phyloP scores from a whole-genome alignment of 148 eudicot species.

The Arbutus unedo region DNA sequence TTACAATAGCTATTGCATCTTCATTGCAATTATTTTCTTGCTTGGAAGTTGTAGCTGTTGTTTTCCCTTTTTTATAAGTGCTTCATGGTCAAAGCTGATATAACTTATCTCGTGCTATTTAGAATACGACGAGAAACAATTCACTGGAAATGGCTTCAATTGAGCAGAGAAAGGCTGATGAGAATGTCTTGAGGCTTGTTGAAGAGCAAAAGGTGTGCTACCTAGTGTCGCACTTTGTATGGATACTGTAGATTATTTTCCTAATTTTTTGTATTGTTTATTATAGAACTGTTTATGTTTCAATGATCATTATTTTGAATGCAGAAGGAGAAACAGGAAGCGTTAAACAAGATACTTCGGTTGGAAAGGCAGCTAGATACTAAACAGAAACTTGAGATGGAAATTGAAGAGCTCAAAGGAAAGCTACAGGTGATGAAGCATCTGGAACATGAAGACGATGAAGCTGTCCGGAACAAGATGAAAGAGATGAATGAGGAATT shows the following conservation, averaged over 20 bases:
- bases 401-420: constrained; percentile 80
- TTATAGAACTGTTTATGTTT: not conserved
- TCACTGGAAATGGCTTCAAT: constrained; percentile 74
- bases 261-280: not conserved
- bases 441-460: constrained; percentile 77
- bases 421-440: constrained; percentile 78
- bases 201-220: constrained; percentile 78
- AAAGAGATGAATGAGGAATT: constrained; percentile 65
- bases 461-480: constrained; percentile 59
- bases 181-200: constrained; percentile 66
- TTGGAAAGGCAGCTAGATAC: constrained; percentile 72
- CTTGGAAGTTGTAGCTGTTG: not conserved
- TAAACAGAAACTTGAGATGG: constrained; percentile 77
- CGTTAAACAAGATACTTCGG: constrained; percentile 57
- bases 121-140: constrained; percentile 64
- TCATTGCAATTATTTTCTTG: not conserved
- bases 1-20: not conserved
- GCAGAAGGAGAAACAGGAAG: constrained; percentile 90
- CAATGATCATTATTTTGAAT: constrained; percentile 21
- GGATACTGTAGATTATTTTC: not conserved
- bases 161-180: constrained; percentile 78
- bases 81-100: not conserved
- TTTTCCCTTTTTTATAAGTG: not conserved
- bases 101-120: constrained; percentile 8
- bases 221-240: not conserved